Evolutionary conservation across 2,329 filamentous ascomycete species (phyloP).

Genomic region (Macrophomina tecta): DNA sequence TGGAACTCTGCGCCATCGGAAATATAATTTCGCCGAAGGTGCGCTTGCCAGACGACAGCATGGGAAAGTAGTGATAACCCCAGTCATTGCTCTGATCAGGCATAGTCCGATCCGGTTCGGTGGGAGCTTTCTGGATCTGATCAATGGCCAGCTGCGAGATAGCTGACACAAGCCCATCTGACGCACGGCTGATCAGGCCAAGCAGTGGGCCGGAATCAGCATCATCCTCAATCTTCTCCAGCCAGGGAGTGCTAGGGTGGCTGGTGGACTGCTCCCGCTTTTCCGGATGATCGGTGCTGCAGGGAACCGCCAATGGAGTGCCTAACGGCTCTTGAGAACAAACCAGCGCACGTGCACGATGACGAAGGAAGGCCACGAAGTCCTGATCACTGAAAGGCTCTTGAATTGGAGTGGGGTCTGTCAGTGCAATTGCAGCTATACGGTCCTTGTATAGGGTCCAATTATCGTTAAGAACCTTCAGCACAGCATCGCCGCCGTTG

Average conservation of each 20-base stretch:
- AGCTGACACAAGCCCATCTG: constrained; percentile 7
- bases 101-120: not conserved
- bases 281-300: not conserved
- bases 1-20: not conserved
- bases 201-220: not conserved
- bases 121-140: not conserved
- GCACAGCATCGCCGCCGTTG: constrained; percentile 20
- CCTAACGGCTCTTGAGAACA: constrained; percentile 6
- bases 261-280: not conserved
- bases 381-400: constrained; percentile 1
- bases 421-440: constrained; percentile 18
- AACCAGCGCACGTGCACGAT: constrained; percentile 20
- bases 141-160: constrained; percentile 17
- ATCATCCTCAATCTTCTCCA: not conserved
- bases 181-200: not conserved
- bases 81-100: constrained; percentile 13
- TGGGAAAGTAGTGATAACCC: constrained; percentile 25
- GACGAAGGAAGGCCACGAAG: constrained; percentile 18
- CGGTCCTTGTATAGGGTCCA: constrained; percentile 23
- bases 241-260: not conserved
- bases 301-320: constrained; percentile 14
- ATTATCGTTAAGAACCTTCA: not conserved
- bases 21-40: constrained; percentile 22
- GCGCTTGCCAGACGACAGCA: constrained; percentile 18
- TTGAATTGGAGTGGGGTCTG: constrained; percentile 21